These are phyloP conservation scores for Cyclotella baltica DNA, from an alignment of 108 stramenopile genomes.

Conservation along the genomic window DNA sequence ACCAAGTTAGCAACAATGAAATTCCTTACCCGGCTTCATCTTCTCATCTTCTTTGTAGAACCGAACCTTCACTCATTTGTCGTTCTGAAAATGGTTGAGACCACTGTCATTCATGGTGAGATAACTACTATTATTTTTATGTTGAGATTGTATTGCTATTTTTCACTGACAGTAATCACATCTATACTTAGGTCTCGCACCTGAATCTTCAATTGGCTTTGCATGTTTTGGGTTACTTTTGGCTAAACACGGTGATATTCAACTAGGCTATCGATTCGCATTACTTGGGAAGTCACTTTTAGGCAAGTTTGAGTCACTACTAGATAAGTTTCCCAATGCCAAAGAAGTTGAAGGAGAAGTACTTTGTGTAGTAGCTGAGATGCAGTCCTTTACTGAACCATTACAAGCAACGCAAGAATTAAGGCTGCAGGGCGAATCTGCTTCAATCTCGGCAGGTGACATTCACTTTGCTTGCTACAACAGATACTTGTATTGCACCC, in stretches of 20 bases:
- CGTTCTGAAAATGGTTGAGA: conserved; percentile 4
- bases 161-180: too few relatives aligned
- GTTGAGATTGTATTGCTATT: too few relatives aligned
- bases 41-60: not conserved
- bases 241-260: not conserved
- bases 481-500: too few relatives aligned
- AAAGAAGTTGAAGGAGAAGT: not conserved
- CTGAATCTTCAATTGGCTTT: conserved; percentile 20
- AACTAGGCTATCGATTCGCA: conserved; percentile 23
- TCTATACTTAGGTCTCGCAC: conserved; percentile 13
- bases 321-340: too few relatives aligned
- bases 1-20: conserved; percentile 21
- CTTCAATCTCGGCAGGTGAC: conserved; percentile 17
- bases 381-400: conserved; percentile 7
- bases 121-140: too few relatives aligned
- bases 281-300: conserved; percentile 11
- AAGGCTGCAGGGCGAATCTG: not conserved
- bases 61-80: not conserved
- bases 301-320: not conserved
- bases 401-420: conserved; percentile 3
- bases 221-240: conserved; percentile 20
- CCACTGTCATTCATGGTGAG: too few relatives aligned
- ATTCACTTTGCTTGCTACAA: not conserved
- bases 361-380: not conserved
- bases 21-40: not conserved